Percentiles rank a stretch among this genome's conserved stretches.
phyloP scores from a whole-genome alignment of 257 asterid genomes.

The Petunia secreta region DNA sequence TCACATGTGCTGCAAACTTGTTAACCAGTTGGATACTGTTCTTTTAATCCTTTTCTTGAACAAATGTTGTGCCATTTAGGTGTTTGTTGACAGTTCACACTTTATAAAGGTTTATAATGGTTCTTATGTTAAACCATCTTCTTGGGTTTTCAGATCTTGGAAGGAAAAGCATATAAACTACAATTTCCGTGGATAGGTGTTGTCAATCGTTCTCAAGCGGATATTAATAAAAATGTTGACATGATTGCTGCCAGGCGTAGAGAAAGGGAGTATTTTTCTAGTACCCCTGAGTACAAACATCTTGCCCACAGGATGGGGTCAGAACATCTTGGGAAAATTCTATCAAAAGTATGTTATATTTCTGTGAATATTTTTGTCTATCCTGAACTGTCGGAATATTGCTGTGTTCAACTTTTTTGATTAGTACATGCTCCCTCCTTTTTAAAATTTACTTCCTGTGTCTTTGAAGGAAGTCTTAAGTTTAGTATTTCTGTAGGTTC shows the following conservation, averaged over 20 bases:
- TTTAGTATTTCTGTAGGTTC: neutral
- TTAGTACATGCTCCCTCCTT: neutral
- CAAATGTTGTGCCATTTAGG: neutral
- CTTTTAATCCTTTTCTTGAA: conserved; percentile 6
- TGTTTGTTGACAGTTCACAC: neutral
- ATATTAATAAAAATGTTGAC: conserved; percentile 91
- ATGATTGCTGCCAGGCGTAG: conserved; percentile 98
- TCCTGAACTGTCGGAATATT: neutral
- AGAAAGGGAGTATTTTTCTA: conserved; percentile 90
- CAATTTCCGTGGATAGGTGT: conserved; percentile 99
- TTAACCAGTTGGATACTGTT: neutral
- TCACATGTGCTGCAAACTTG: conserved; percentile 1
- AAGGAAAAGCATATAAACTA: conserved; percentile 84
- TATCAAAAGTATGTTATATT: conserved; percentile 74
- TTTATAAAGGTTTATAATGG: neutral
- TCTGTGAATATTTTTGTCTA: neutral
- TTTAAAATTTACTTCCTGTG: neutral
- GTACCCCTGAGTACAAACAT: conserved; percentile 89
- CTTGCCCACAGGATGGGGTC: conserved; percentile 91
- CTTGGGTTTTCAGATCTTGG: conserved; percentile 69
- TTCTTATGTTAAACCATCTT: conserved; percentile 19
- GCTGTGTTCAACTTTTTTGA: neutral
- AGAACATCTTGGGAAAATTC: conserved; percentile 93
- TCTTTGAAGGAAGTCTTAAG: neutral
- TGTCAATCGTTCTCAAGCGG: conserved; percentile 94